These are phyloP conservation scores for Verticillium nonalfalfae DNA, from an alignment of 2,329 filamentous ascomycete species.

Conservation along the genomic window DNA sequence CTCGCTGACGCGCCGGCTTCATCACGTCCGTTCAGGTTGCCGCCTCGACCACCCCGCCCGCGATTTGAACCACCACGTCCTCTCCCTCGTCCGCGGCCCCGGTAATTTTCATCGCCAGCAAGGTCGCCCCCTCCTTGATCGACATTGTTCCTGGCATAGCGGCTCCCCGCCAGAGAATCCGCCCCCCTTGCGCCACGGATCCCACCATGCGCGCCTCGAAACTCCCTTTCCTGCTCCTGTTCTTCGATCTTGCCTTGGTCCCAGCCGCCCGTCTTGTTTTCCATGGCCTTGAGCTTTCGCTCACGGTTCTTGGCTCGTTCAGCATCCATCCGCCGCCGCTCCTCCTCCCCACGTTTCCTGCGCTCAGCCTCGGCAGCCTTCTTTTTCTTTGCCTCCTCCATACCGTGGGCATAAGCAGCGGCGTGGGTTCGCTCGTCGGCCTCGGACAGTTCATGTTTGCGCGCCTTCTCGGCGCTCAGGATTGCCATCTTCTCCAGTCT, in stretches of 20 bases:
- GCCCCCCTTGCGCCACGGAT: slow-evolving; percentile 28
- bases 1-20: slow-evolving; percentile 15
- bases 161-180: slow-evolving; percentile 31
- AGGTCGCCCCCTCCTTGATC: slow-evolving; percentile 14
- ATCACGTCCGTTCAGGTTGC: slow-evolving; percentile 24
- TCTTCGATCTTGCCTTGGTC: slow-evolving; percentile 49
- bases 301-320: slow-evolving; percentile 55
- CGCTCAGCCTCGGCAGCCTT: slow-evolving; percentile 46
- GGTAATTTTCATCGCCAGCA: slow-evolving; percentile 5
- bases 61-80: slow-evolving; percentile 23
- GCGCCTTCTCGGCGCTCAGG: slow-evolving; percentile 49
- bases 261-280: slow-evolving; percentile 48
- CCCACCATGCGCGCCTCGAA: slow-evolving; percentile 35
- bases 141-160: slow-evolving; percentile 28
- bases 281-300: slow-evolving; percentile 54
- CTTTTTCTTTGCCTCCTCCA: slow-evolving; percentile 47
- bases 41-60: slow-evolving; percentile 22
- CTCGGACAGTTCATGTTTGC: slow-evolving; percentile 52
- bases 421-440: slow-evolving; percentile 51
- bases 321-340: slow-evolving; percentile 45
- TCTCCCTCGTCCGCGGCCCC: slow-evolving; percentile 19
- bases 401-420: slow-evolving; percentile 44
- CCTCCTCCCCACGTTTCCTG: slow-evolving; percentile 44
- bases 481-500: slow-evolving; percentile 59
- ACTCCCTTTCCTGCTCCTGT: slow-evolving; percentile 32